Evolutionary conservation across 208 protist genomes (phyloP).

Genomic region (Leishmania gerbilli): DNA sequence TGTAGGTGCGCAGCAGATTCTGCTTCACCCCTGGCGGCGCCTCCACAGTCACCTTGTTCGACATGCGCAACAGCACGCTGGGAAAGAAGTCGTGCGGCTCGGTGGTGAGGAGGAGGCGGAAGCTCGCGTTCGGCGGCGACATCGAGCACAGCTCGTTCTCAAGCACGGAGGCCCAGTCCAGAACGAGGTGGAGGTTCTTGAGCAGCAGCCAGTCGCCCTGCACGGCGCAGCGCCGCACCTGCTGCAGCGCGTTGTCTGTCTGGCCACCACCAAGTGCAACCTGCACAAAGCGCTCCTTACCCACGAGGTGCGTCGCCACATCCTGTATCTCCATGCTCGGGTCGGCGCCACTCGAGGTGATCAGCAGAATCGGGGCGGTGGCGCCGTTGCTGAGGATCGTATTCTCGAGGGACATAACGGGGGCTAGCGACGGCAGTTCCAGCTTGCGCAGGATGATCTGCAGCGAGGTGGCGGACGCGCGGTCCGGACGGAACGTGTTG

Average conservation of each 20-base stretch:
- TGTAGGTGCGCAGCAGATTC: conserved; percentile 95
- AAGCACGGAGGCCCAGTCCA: conserved; percentile 91
- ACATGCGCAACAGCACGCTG: conserved; percentile 93
- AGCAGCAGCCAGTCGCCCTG: conserved; percentile 94
- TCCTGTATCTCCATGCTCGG: conserved; percentile 95
- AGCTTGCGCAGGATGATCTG: conserved; percentile 63
- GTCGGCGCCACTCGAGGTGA: conserved; percentile 95
- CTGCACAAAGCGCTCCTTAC: conserved; percentile 86
- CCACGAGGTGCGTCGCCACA: conserved; percentile 68
- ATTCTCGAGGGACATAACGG: conserved; percentile 72
- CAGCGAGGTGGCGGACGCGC: conserved; percentile 87
- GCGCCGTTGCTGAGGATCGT: conserved; percentile 43
- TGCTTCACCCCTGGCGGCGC: conserved; percentile 95
- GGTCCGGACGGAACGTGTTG: conserved; percentile 95
- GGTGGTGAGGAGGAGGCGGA: conserved; percentile 96
- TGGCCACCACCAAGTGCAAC: conserved; percentile 96
- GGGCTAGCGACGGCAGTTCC: conserved; percentile 70
- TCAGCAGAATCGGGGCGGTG: conserved; percentile 89
- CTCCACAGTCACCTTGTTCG: conserved; percentile 95
- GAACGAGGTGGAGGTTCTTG: conserved; percentile 97
- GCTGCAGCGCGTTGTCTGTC: conserved; percentile 87
- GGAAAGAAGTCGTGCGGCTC: conserved; percentile 94
- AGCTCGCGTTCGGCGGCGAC: conserved; percentile 82
- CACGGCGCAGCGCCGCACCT: conserved; percentile 81
- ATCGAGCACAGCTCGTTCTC: conserved; percentile 94